phyloP scores from a whole-genome alignment of 2,329 filamentous ascomycete genomes.

The Erysiphe pulchra region DNA sequence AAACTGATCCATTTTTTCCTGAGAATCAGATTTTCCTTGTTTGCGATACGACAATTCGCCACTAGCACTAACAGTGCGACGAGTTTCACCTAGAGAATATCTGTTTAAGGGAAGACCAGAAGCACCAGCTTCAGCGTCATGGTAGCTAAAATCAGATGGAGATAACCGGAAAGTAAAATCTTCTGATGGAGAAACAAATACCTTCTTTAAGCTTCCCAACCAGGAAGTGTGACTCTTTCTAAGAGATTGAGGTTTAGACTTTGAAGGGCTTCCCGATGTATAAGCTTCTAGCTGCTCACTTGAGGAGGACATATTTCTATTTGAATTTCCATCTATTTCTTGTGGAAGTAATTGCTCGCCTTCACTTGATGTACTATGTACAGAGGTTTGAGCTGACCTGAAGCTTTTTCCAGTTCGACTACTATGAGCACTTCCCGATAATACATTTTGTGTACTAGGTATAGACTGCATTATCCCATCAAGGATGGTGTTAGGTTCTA shows the following conservation, averaged over 20 bases:
- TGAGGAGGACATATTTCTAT: constrained; percentile 1
- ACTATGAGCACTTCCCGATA: constrained; percentile 8
- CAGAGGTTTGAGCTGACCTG: constrained; percentile 12
- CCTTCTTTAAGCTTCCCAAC: constrained; percentile 35
- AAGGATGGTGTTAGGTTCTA: neutral
- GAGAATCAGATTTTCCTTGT: constrained; percentile 26
- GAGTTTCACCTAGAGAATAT: constrained; percentile 4
- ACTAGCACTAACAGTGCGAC: constrained; percentile 21
- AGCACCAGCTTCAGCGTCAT: neutral
- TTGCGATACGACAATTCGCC: constrained; percentile 21
- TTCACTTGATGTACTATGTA: constrained; percentile 10
- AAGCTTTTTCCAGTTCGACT: constrained; percentile 7
- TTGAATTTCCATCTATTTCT: constrained; percentile 7
- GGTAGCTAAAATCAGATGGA: neutral
- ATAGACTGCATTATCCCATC: neutral
- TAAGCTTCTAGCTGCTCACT: neutral
- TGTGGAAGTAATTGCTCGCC: constrained; percentile 10
- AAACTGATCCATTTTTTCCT: constrained; percentile 10
- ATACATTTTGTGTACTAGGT: constrained; percentile 1
- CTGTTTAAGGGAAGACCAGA: neutral
- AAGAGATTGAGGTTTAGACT: constrained; percentile 19
- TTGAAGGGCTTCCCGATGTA: constrained; percentile 26
- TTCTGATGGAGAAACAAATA: constrained; percentile 4
- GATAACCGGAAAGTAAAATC: neutral
- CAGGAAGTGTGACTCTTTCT: constrained; percentile 17